Base-by-base conservation (phyloP, 192 early-diverging fungal species). In the Allomyces macrogynus region DNA sequence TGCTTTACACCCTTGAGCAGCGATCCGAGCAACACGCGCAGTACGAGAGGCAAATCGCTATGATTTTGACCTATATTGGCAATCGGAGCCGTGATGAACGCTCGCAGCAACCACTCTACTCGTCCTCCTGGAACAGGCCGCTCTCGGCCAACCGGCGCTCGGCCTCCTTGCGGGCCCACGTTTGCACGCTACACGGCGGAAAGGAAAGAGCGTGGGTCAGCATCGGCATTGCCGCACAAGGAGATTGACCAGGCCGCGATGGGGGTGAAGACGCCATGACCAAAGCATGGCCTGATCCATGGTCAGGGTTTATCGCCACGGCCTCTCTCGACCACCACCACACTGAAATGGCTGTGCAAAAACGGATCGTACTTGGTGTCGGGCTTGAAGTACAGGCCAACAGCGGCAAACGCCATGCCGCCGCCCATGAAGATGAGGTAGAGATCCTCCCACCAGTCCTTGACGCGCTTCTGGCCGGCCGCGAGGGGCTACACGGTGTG, bases 91-190 rank as follows among this genome's bases (percentile, higher is more conserved):
- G 0, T 40, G 32, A 40, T 40, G 32, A 40, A 0, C 26, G 23
- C 18, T 62, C 65, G 20, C n/a, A 54, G 70, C 72, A 73, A 63
- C 69, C 72, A 65, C 74, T 70, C 69, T 75, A 77, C 67, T 78
- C 81, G 74, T 87, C 87, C 57, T 85, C 81, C 60, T 83, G 71
- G 25, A 67, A 32, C 67, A 83, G 76, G 43, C 85, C 86, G 62
- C 82, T 76, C 66, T 82, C 86, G 68, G 75, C 75, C 77, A 89
- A 75, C 68, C 81, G 82, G 65, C 81, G 81, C 72, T 87, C 77
- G 63, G 88, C 88, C 77, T 89, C 86, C 69, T 76, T 74, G 32
- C 71, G 73, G 54, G 88, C 88, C 88, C 86, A 88, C 23, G 83
- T 82, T 63, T 82, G 77, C 62, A 89, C 70, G 67, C 82, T 66